Percentiles rank a stretch among this genome's conserved stretches.
These are phyloP conservation scores for Cucumis cinereus DNA, from an alignment of 306 rosid genomes.

Conservation along the genomic window DNA sequence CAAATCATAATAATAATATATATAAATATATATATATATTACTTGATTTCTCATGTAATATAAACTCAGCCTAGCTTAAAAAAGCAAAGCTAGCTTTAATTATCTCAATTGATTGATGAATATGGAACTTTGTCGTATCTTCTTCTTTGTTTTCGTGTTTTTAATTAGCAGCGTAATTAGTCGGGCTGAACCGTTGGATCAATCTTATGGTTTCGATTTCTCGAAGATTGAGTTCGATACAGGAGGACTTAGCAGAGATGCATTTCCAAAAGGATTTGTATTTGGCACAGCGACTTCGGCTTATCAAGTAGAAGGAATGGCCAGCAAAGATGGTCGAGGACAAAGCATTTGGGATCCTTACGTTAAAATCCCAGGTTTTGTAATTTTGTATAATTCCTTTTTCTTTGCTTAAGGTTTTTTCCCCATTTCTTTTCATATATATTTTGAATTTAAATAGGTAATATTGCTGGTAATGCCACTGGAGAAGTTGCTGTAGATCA, in stretches of 20 bases:
- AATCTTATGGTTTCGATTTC: neutral
- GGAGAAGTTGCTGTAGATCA: constrained; percentile 82
- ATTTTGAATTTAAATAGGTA: constrained; percentile 29
- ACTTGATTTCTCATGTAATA: neutral
- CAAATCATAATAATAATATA: neutral
- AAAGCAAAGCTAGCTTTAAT: neutral
- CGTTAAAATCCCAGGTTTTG: constrained; percentile 43
- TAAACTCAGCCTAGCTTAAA: neutral
- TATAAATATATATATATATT: no score
- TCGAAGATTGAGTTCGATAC: constrained; percentile 18
- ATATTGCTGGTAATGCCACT: constrained; percentile 51
- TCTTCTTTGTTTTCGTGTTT: neutral
- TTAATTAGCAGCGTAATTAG: neutral
- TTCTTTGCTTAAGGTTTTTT: neutral
- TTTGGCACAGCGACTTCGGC: constrained; percentile 88
- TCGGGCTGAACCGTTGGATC: neutral
- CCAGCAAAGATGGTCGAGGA: constrained; percentile 68
- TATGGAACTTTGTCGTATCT: neutral
- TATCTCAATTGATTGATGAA: neutral
- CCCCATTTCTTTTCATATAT: neutral
- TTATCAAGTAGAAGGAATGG: constrained; percentile 88
- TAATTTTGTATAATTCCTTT: neutral
- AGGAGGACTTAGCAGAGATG: constrained; percentile 38
- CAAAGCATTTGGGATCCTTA: constrained; percentile 91
- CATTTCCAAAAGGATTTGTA: constrained; percentile 45